Evolutionary conservation across 345 rosid species (phyloP), one percentile per base, ranked within the genome.

Genomic region (Boechera divaricarpa): DNA sequence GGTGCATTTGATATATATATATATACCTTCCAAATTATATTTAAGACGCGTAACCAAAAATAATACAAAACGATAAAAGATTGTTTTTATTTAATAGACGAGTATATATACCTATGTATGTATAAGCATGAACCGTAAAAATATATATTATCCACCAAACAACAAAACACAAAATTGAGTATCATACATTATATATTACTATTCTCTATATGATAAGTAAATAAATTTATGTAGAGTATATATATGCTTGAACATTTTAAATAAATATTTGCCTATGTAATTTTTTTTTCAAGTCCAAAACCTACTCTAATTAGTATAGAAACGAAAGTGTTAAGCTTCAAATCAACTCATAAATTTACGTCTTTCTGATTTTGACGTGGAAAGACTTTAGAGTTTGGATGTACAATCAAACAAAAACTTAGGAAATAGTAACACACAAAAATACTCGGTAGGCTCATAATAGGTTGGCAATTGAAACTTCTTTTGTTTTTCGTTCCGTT

Each of bases 31-130:
- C 54, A 48, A 48, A 58, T 5, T 38, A 28, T 49, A 7, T 26
- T n/a, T 36, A 66, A 57, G 41, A 47, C 57, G 49, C 57, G 67
- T 47, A 59, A 60, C 38, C 35, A 57, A 58, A 41, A 4, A 39
- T 28, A 28, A 28, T 28, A 55, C n/a, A 41, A 55, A 70, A 42
- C 8, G 7, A 44, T 63, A 42, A 29, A 56, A n/a, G 26, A 47
- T 32, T 63, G 24, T 26, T 63, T 8, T 36, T 60, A 9, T 36
- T 1, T 58, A 10, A 24, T 2, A 36, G 62, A 57, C 18, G 39
- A 56, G 61, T 55, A 29, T 53, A 10, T 53, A 26, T 0, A n/a
- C 16, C 9, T 48, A 2, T 12, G 5, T 4, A 1, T 48, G 26
- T 51, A 8, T 1, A 18, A 51, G 55, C 11, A 18, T 51, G 29